phyloP scores from a whole-genome alignment of 345 rosid species.

The Populus pruinosa region DNA sequence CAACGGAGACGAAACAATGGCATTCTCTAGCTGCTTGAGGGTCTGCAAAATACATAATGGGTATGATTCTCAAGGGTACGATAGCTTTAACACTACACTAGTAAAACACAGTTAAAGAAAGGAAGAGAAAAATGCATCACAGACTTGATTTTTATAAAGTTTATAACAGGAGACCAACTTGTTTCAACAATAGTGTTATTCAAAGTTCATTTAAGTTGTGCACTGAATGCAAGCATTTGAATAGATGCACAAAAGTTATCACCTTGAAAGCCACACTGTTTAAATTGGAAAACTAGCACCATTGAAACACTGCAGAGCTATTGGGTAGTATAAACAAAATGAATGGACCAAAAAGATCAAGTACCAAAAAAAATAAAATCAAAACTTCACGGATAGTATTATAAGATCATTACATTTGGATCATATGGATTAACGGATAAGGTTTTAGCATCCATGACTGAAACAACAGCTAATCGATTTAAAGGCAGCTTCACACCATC shows the following conservation, averaged over 20 bases:
- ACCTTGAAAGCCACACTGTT: background rate
- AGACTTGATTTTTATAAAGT: background rate
- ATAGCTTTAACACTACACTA: too few species aligned
- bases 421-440: constrained; percentile 87
- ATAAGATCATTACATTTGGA: constrained; percentile 55
- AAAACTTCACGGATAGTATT: background rate
- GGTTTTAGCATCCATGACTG: constrained; percentile 84
- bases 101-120: too few species aligned
- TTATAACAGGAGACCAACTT: background rate
- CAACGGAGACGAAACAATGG: constrained; percentile 81
- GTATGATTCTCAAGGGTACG: background rate
- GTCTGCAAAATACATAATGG: constrained; percentile 43
- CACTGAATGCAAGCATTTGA: background rate
- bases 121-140: background rate
- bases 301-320: background rate
- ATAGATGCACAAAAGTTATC: background rate
- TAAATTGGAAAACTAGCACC: background rate
- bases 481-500: constrained; percentile 75
- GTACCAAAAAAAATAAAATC: background rate
- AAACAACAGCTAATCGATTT: constrained; percentile 78
- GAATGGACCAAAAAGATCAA: background rate
- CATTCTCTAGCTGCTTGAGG: constrained; percentile 70
- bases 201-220: background rate
- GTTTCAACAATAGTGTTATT: background rate
- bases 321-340: background rate